Conservation (phyloP, 805 yeast species). For the Tetrapisispora arboricola region DNA sequence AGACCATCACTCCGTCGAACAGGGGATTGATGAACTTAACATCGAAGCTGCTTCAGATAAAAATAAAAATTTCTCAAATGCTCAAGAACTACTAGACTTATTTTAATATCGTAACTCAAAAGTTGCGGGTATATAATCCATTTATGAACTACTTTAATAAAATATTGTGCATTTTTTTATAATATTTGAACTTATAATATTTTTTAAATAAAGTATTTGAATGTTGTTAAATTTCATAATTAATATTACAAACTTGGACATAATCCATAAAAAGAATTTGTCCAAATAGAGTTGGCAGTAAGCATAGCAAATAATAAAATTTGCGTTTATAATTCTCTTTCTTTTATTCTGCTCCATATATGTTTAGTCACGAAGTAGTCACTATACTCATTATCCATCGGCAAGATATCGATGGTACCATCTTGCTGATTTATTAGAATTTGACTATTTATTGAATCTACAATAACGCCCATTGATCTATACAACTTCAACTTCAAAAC, state of each 20-base stretch:
- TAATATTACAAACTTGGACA: constrained; percentile 1
- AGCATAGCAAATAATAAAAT: background rate
- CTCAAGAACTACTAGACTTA: constrained; percentile 24
- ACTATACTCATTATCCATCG: constrained; percentile 43
- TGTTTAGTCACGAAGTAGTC: constrained; percentile 64
- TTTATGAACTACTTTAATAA: too few species aligned
- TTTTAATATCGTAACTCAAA: too few species aligned
- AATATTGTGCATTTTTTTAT: background rate
- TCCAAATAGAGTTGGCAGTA: too few species aligned
- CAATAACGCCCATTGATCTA: constrained; percentile 47
- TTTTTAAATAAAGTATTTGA: background rate
- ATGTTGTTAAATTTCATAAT: too few species aligned
- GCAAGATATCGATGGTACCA: constrained; percentile 38
- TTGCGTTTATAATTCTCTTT: background rate
- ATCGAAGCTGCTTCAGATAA: background rate
- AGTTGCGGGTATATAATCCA: too few species aligned
- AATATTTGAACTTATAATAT: background rate
- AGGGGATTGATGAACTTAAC: constrained; percentile 2
- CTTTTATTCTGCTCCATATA: constrained; percentile 49
- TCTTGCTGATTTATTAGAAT: constrained; percentile 40
- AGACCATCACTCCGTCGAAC: background rate
- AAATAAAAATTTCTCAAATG: constrained; percentile 8
- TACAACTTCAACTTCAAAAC: constrained; percentile 48
- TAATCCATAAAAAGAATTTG: too few species aligned
- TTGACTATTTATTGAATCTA: constrained; percentile 35